These are phyloP conservation scores for Saksenaea oblongispora DNA, from an alignment of 371 early-diverging fungal species.

Conservation along the genomic window DNA sequence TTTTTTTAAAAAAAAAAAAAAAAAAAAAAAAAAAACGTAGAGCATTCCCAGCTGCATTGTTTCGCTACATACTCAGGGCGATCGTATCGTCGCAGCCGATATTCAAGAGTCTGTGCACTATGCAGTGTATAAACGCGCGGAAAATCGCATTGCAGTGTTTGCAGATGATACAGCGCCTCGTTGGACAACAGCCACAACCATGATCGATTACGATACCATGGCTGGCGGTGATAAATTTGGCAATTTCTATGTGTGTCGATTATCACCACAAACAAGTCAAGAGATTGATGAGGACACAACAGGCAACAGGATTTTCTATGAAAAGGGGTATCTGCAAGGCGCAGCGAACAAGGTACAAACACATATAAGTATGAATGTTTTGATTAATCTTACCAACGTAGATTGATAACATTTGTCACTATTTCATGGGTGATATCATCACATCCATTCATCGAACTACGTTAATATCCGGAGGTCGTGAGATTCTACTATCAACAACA, in stretches of 20 bases:
- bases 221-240: constrained; percentile 97
- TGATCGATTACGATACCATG: constrained; percentile 93
- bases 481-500: constrained; percentile 84
- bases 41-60: constrained; percentile 77
- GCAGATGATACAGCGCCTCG: constrained; percentile 95
- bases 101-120: constrained; percentile 87
- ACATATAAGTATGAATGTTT: neutral
- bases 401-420: constrained; percentile 70
- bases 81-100: constrained; percentile 86
- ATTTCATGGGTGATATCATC: constrained; percentile 85
- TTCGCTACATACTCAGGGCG: constrained; percentile 79
- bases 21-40: constrained; percentile 13
- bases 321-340: constrained; percentile 79
- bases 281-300: constrained; percentile 90
- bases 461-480: constrained; percentile 85
- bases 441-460: constrained; percentile 79
- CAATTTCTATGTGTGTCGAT: constrained; percentile 80
- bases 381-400: constrained; percentile 14
- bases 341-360: constrained; percentile 81
- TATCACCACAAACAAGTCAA: constrained; percentile 63
- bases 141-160: constrained; percentile 85
- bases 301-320: constrained; percentile 77
- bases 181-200: constrained; percentile 76
- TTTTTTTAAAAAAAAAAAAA: neutral
- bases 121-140: constrained; percentile 69